Percentiles rank a stretch among this genome's conserved stretches.
phyloP scores from a whole-genome alignment of 169 alveolate genomes.

The Cryptosporidium canis region DNA sequence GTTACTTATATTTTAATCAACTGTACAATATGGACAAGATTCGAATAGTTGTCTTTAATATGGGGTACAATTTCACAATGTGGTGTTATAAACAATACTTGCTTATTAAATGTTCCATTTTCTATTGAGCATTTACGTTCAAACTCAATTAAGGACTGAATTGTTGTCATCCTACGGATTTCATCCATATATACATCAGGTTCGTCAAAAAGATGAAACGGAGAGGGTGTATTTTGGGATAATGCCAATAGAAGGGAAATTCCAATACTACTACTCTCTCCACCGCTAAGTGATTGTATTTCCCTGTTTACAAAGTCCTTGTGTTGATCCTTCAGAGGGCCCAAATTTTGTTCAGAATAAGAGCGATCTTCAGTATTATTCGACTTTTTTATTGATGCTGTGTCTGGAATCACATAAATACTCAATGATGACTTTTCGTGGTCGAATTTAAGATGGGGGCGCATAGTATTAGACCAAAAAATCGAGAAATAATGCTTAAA shows the following conservation, averaged over 20 bases:
- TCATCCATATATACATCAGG: constrained; percentile 81
- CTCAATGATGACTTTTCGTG: constrained; percentile 38
- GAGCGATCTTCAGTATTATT: not conserved
- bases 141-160: constrained; percentile 29
- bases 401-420: constrained; percentile 49
- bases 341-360: not conserved
- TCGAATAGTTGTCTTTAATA: constrained; percentile 28
- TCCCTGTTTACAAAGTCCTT: constrained; percentile 58
- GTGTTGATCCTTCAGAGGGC: not conserved
- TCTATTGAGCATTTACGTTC: constrained; percentile 17
- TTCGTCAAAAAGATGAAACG: constrained; percentile 79
- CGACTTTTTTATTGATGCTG: constrained; percentile 16
- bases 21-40: constrained; percentile 23
- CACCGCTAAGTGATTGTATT: constrained; percentile 77
- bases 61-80: constrained; percentile 46
- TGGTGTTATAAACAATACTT: constrained; percentile 44
- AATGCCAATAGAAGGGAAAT: constrained; percentile 77
- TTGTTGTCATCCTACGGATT: constrained; percentile 74
- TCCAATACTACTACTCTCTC: constrained; percentile 78
- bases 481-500: constrained; percentile 49
- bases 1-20: not conserved
- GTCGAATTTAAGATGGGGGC: constrained; percentile 47
- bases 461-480: constrained; percentile 66
- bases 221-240: constrained; percentile 75
- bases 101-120: not conserved